Evolutionary conservation across 495 filamentous ascomycete species (phyloP), one percentile per base, ranked within the genome.

Genomic region (Rostrohypoxylon terebratum): DNA sequence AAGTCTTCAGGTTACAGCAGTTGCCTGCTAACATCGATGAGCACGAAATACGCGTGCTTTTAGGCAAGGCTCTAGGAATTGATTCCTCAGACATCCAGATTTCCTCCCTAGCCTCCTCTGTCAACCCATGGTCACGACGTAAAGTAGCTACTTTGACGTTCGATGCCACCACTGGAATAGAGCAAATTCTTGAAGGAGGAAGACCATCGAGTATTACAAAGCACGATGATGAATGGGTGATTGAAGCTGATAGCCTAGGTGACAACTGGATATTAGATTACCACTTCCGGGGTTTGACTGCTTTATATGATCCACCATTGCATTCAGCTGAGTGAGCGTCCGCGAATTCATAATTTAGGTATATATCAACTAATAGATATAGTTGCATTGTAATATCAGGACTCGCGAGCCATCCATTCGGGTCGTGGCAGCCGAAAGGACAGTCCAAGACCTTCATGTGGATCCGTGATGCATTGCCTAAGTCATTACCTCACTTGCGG

Each of bases 401-500:
- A 13, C 54, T 58, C 14, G 54, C 54, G 14, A 58, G 54, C 21
- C 54, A 58, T 11, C 54, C 54, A n/a, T 58, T 58, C 13, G 54
- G 54, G 21, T 58, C 34, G 1, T 58, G 54, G 54, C 54, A 58
- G 25, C 54, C 54, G 5, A 58, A 58, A 18, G 33, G 34, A 4
- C 54, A 40, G 23, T 23, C 54, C 4, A 58, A 40, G 6, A 21
- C 54, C 11, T 58, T 58, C 54, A 58, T 58, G 54, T 83, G 81
- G 81, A 77, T 82, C 28, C 73, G 72, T 28, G 81, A 83, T 54
- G 63, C 64, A 6, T 59, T 82, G 13, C 77, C 77, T 16, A 38
- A 25, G 54, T 58, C 54, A 58, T 40, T 58, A 23, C 54, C 54
- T 3, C 9, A 40, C 16, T 16, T 58, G 21, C 54, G 54, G 14